A percentile compares a stretch with the other conserved stretches of the same genome.
These are phyloP conservation scores for Rhodosporidiobolus odoratus DNA, from an alignment of 768 basidiomycete genomes.

Conservation along the genomic window DNA sequence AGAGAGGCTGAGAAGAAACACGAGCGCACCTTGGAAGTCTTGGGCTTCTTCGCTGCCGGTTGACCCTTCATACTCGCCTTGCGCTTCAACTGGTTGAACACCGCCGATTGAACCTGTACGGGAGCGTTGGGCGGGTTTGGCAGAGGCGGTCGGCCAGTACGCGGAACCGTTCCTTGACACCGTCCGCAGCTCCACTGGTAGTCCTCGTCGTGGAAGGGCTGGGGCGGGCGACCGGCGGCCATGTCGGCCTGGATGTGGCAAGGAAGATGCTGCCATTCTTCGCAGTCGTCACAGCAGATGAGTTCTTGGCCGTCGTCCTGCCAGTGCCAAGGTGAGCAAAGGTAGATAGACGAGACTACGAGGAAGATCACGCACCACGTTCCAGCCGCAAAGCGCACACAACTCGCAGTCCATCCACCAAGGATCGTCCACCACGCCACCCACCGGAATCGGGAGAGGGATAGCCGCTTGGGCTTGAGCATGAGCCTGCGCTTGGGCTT, in stretches of 20 bases:
- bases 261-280: conserved; percentile 49
- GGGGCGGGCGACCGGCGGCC: conserved; percentile 38
- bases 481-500: background rate
- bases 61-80: background rate
- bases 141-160: conserved; percentile 12
- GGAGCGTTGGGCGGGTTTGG: conserved; percentile 12
- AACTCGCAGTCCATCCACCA: conserved; percentile 49
- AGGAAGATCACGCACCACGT: conserved; percentile 43
- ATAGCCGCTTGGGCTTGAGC: background rate
- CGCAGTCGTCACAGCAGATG: conserved; percentile 48
- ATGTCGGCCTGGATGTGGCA: conserved; percentile 46
- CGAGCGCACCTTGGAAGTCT: conserved; percentile 13
- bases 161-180: conserved; percentile 1
- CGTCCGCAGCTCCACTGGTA: conserved; percentile 40
- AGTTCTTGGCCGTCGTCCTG: conserved; percentile 47
- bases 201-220: conserved; percentile 47
- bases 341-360: background rate
- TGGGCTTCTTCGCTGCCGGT: conserved; percentile 20
- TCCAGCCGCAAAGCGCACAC: conserved; percentile 46
- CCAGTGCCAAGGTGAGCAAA: background rate
- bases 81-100: background rate
- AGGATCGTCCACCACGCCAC: conserved; percentile 19
- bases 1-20: background rate
- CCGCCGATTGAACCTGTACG: background rate
- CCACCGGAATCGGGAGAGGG: background rate